Evolutionary conservation across 345 rosid genomes (phyloP), one percentile per base, ranked within the genome.

Genomic region (Aethionema arabicum): DNA sequence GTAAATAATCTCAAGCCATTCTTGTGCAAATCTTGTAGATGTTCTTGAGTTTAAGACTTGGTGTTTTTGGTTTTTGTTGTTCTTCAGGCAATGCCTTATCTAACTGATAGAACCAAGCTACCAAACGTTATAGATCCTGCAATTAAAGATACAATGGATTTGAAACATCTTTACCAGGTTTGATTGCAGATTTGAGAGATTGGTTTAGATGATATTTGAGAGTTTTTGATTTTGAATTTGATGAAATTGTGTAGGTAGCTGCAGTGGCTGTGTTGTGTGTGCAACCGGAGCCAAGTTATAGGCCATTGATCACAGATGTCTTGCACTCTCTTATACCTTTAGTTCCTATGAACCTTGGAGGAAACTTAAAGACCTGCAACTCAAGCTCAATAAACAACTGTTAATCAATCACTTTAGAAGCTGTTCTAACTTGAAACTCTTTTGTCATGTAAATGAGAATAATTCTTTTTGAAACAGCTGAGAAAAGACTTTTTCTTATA

Each of bases 21-120:
- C 9, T 41, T 11, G 7, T 50, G 1, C 4, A 11, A 64, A 16
- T n/a, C 59, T 50, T 21, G 27, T 21, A 21, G 27, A 21, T 21
- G 27, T 21, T 21, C 27, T 21, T 21, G 27, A 21, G 27, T 30
- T 43, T 42, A 40, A 31, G 40, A 52, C 52, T 70, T 56, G 74
- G 45, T 54, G 39, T 7, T 14, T 58, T n/a, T 70, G 54, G 5
- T 13, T 43, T 50, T 32, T 16, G 63, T 56, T 67, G 53, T 65
- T 15, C 29, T 32, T 59, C 85, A 93, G 99, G 99, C 99, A 74
- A 85, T 93, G 97, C 97, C 99, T 76, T 91, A 87, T 74, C 97
- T 93, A 12, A 89, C 95, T 37, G 95, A 87, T 75, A 80, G 97
- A 82, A 70, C 85, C 46, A 81, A 79, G 64, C 90, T 93, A 70